These are phyloP conservation scores for Lojkania enalia DNA, from an alignment of 2,329 filamentous ascomycete species.

Conservation along the genomic window DNA sequence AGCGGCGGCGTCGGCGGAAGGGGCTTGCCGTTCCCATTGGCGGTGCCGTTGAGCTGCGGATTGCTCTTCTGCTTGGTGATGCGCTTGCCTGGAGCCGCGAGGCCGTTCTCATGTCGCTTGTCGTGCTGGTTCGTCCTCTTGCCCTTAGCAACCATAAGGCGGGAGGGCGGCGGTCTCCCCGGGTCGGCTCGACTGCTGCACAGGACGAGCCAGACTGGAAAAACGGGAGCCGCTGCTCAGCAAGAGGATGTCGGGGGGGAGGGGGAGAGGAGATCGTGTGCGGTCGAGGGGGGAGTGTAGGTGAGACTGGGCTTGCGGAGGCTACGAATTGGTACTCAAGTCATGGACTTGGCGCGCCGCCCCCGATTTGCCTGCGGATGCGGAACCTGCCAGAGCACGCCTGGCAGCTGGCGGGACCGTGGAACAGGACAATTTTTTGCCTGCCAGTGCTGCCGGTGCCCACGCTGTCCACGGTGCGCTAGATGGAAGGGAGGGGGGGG, in stretches of 20 bases:
- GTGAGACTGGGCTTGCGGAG: background rate
- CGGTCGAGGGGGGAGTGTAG: slow-evolving; percentile 18
- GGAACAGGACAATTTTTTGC: no score
- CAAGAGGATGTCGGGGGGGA: no score
- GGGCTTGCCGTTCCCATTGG: slow-evolving; percentile 50
- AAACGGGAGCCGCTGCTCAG: slow-evolving; percentile 41
- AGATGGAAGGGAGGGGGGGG: no score
- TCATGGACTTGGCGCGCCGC: no score
- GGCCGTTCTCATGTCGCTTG: slow-evolving; percentile 78
- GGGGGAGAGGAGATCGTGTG: slow-evolving; percentile 23
- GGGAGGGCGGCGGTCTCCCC: slow-evolving; percentile 39
- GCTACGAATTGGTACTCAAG: no score
- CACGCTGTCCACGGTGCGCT: no score
- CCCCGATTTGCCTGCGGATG: no score
- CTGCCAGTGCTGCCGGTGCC: no score
- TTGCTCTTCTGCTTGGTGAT: slow-evolving; percentile 55
- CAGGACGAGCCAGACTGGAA: slow-evolving; percentile 53
- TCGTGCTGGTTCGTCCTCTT: slow-evolving; percentile 53
- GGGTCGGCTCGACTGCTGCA: slow-evolving; percentile 46
- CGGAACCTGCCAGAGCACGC: no score
- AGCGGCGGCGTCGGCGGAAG: slow-evolving; percentile 45
- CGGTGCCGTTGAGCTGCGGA: slow-evolving; percentile 48
- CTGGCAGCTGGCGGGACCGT: no score
- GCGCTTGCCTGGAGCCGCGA: slow-evolving; percentile 77
- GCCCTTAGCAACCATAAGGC: slow-evolving; percentile 54